Percentiles rank a stretch among this genome's conserved stretches.
These are phyloP conservation scores for Candida corydali DNA, from an alignment of 805 yeast species.

Conservation along the genomic window DNA sequence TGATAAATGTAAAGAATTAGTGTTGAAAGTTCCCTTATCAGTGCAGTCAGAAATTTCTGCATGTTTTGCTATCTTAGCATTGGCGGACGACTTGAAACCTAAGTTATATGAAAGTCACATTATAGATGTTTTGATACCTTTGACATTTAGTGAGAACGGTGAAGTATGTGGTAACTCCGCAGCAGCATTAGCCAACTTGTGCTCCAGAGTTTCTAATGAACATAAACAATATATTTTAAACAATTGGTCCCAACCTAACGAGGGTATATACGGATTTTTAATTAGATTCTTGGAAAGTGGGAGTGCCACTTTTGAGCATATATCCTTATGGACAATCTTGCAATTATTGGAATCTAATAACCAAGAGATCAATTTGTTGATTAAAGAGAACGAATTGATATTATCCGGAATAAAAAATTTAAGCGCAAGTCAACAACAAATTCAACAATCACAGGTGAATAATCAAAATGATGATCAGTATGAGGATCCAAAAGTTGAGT, in stretches of 20 bases:
- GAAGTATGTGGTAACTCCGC: slow-evolving; percentile 99
- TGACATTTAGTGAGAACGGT: slow-evolving; percentile 80
- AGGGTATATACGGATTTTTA: slow-evolving; percentile 84
- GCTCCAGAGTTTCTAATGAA: slow-evolving; percentile 78
- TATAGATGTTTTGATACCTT: slow-evolving; percentile 83
- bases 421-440: slow-evolving; percentile 36
- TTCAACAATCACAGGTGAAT: slow-evolving; percentile 18
- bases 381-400: slow-evolving; percentile 51
- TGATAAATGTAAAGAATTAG: slow-evolving; percentile 83
- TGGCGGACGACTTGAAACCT: slow-evolving; percentile 90
- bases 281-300: slow-evolving; percentile 74
- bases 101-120: slow-evolving; percentile 80
- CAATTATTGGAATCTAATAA: slow-evolving; percentile 89
- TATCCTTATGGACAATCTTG: slow-evolving; percentile 93
- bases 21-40: slow-evolving; percentile 78
- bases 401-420: slow-evolving; percentile 51
- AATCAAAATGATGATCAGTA: slow-evolving; percentile 33
- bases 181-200: slow-evolving; percentile 93
- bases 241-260: slow-evolving; percentile 74
- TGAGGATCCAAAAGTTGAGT: slow-evolving; percentile 62
- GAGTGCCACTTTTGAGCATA: slow-evolving; percentile 94
- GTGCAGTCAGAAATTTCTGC: slow-evolving; percentile 97
- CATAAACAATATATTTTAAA: slow-evolving; percentile 69
- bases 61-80: slow-evolving; percentile 92
- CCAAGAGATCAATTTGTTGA: slow-evolving; percentile 50